Base-by-base conservation (phyloP, 2,329 filamentous ascomycete species). In the Cladosporium sp. region DNA sequence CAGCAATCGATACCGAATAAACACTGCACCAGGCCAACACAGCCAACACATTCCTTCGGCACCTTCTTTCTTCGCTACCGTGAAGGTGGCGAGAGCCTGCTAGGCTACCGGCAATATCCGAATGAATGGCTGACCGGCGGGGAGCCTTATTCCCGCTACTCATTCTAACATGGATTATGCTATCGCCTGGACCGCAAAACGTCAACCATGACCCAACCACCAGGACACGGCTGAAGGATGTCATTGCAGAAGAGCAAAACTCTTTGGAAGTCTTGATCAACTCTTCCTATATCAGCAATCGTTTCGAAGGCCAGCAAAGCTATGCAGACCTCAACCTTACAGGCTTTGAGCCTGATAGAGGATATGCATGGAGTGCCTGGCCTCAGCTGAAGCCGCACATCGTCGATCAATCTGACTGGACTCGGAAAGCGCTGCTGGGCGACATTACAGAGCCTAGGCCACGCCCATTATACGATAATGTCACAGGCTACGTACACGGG, bases 351-450 rank as follows among this genome's bases (percentile, higher is more conserved):
- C 72, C 81, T 40, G 78, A 82, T 16, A 86, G 95, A 68, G 82
- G 79, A 4, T 88, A 87, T 67, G 84, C 81, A 1, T 96, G 91
- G 91, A 78, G 84, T 29, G 76, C 89, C 51, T 72, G 96, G 18
- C 73, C 74, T 0, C 69, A 73, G 1, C 88, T 91, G 52, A 82
- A 80, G 63, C 71, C 83, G 53, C 78, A 79, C 56, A 86, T 83
- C 49, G 73, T 79, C 49, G 74, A 83, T 57, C 84, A 78, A 55
- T 63, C 77, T 16, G 65, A 68, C 16, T 58, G 59, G 47, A 59
- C 58, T 9, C 46, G 53, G 32, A 60, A 58, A 19, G 59, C 57
- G 15, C 54, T 66, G 11, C 57, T 66, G 20, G 65, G 69, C 2
- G 67, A 70, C 2, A 64, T 73, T 30, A 70, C 72, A 12, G 59